phyloP scores from a whole-genome alignment of 1,284 basidiomycete species.

The Earliella scabrosa region DNA sequence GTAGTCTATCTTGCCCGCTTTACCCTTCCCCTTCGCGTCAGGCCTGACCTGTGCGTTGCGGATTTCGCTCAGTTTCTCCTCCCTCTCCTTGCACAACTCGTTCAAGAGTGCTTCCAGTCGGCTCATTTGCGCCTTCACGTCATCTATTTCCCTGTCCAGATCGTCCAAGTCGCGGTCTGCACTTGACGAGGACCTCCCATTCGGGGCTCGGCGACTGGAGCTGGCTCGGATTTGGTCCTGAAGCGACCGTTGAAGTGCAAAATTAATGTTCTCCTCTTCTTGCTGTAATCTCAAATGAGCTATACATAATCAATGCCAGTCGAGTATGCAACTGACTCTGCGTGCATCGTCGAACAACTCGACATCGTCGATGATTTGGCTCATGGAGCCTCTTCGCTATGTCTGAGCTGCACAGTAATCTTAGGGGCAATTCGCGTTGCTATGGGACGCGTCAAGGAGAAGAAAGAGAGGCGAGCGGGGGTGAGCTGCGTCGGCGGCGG shows the following conservation, averaged over 20 bases:
- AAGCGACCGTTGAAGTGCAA: neutral
- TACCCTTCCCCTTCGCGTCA: conserved; percentile 4
- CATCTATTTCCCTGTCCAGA: conserved; percentile 17
- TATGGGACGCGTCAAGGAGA: too few species aligned
- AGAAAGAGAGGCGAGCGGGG: too few species aligned
- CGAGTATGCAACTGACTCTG: conserved; percentile 7
- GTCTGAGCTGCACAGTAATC: neutral
- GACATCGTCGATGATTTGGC: conserved; percentile 3
- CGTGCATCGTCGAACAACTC: neutral
- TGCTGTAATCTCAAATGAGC: neutral
- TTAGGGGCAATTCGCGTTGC: too few species aligned
- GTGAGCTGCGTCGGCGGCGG: too few species aligned
- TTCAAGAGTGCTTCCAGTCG: conserved; percentile 10
- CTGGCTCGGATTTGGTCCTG: conserved; percentile 8
- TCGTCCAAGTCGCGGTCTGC: neutral
- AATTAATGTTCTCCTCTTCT: conserved; percentile 11
- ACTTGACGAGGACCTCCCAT: neutral
- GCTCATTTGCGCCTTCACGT: conserved; percentile 1
- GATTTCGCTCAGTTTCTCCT: conserved; percentile 7
- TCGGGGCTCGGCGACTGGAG: neutral
- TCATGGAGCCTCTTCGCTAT: neutral
- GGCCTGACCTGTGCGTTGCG: conserved; percentile 3
- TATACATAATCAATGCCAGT: neutral
- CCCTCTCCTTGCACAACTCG: conserved; percentile 3
- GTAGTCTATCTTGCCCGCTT: conserved; percentile 43